These are phyloP conservation scores for Amauroascus niger DNA, from an alignment of 2,329 filamentous ascomycete genomes.

Conservation along the genomic window DNA sequence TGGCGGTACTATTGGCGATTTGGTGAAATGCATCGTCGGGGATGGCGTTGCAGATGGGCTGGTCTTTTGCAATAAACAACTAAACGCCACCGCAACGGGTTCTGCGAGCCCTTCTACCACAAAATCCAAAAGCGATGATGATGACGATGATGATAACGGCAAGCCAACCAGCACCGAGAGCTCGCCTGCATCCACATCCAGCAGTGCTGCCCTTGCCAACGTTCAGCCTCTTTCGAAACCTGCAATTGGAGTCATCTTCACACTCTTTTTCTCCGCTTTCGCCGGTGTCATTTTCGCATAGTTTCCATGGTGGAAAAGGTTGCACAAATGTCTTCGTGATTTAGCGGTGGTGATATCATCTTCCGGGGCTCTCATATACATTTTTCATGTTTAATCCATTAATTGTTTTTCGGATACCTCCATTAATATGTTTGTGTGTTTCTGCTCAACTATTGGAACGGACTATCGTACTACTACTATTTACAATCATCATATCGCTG, in stretches of 20 bases:
- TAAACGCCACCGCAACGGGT: slow-evolving; percentile 31
- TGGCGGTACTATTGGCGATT: slow-evolving; percentile 30
- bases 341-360: not conserved
- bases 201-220: slow-evolving; percentile 1
- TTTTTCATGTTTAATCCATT: not conserved
- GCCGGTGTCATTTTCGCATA: slow-evolving; percentile 2
- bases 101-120: slow-evolving; percentile 19
- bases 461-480: too few relatives aligned
- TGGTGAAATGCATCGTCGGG: slow-evolving; percentile 34
- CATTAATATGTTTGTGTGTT: not conserved
- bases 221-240: slow-evolving; percentile 7
- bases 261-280: slow-evolving; percentile 11
- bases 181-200: not conserved
- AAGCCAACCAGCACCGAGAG: slow-evolving; percentile 3
- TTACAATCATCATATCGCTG: too few relatives aligned
- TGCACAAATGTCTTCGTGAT: not conserved
- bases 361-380: not conserved
- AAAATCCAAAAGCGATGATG: not conserved
- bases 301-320: not conserved
- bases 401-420: not conserved
- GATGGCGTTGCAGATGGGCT: slow-evolving; percentile 31
- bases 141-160: not conserved
- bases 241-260: slow-evolving; percentile 10
- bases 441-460: too few relatives aligned
- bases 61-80: slow-evolving; percentile 40